Percentiles rank a stretch among this genome's conserved stretches.
phyloP scores from a whole-genome alignment of 1,284 basidiomycete genomes.

The Trichosporon faecale region DNA sequence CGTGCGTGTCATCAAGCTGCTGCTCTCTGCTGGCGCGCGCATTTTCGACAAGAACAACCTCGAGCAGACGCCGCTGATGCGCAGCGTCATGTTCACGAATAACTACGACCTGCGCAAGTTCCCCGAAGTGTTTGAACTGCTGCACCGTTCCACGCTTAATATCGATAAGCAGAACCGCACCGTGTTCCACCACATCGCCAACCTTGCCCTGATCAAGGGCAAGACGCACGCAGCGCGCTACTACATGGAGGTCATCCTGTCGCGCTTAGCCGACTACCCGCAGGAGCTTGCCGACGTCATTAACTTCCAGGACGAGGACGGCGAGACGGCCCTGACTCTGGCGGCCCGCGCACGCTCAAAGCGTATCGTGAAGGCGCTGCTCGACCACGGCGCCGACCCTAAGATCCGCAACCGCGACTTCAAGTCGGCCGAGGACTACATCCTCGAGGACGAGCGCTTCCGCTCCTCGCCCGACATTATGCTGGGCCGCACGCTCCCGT shows the following conservation, averaged over 20 bases:
- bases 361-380: conserved; percentile 90
- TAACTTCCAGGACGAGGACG: conserved; percentile 99
- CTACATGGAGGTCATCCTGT: conserved; percentile 96
- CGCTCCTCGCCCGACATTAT: conserved; percentile 68
- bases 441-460: conserved; percentile 96
- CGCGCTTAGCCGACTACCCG: conserved; percentile 87
- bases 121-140: conserved; percentile 91
- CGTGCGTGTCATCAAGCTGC: conserved; percentile 89
- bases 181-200: conserved; percentile 97
- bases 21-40: conserved; percentile 90
- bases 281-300: conserved; percentile 96
- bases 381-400: conserved; percentile 95
- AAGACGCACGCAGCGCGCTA: conserved; percentile 97
- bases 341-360: conserved; percentile 94
- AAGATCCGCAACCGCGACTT: conserved; percentile 94
- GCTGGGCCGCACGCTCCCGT: conserved; percentile 18
- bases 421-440: conserved; percentile 98
- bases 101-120: conserved; percentile 99
- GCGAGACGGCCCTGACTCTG: conserved; percentile 95
- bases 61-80: conserved; percentile 97
- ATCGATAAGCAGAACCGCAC: conserved; percentile 98
- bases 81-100: conserved; percentile 99
- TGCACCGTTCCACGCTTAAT: conserved; percentile 96
- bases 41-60: conserved; percentile 96
- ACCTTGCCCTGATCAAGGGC: conserved; percentile 95